Conservation (phyloP, 257 asterid species). For the Salvia miltiorrhiza region DNA sequence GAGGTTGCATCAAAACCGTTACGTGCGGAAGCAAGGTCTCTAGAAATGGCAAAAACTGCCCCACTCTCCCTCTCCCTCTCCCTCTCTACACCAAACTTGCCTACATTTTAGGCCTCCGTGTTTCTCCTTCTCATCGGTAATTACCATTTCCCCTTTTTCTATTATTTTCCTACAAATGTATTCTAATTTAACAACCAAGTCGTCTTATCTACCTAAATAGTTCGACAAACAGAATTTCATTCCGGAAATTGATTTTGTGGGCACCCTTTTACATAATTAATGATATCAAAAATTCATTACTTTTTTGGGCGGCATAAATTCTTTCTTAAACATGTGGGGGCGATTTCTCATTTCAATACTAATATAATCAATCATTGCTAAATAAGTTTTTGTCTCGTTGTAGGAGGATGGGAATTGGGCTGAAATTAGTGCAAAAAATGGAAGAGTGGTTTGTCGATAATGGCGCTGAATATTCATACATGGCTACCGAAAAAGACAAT, state of each 20-base stretch:
- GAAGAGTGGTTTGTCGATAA: constrained; percentile 70
- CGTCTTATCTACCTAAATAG: neutral
- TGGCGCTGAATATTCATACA: constrained; percentile 78
- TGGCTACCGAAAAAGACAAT: constrained; percentile 87
- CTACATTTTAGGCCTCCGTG: constrained; percentile 89
- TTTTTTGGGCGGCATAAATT: too few relatives aligned
- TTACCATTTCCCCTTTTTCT: too few relatives aligned
- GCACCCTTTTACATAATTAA: neutral
- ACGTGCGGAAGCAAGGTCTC: constrained; percentile 62
- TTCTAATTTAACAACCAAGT: neutral
- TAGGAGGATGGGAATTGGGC: constrained; percentile 89
- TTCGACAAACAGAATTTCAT: neutral
- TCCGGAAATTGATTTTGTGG: neutral
- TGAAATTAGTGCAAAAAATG: constrained; percentile 53
- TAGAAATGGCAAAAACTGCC: constrained; percentile 21
- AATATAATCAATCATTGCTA: too few relatives aligned
- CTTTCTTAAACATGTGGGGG: neutral
- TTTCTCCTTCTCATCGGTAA: constrained; percentile 74
- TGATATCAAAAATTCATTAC: too few relatives aligned
- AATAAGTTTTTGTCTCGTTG: neutral
- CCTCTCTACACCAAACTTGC: constrained; percentile 77
- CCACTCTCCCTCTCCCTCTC: constrained; percentile 3
- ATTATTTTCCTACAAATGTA: neutral
- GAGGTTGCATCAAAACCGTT: constrained; percentile 88
- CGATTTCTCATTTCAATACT: neutral